Evolutionary conservation across 768 basidiomycete genomes (phyloP).

Genomic region (Boletus rufocinnamomeus): DNA sequence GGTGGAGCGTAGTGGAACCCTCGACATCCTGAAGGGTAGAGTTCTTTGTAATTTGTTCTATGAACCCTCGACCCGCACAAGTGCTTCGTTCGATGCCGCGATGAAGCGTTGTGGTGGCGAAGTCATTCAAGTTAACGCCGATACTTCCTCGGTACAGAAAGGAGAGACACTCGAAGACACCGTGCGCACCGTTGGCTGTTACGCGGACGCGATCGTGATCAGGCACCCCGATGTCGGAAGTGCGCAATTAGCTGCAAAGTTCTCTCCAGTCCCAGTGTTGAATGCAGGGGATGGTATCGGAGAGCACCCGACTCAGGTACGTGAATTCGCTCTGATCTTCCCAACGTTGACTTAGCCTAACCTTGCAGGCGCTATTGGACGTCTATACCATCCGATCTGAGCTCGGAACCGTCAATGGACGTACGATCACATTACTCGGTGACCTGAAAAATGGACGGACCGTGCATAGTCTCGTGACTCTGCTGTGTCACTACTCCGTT

Average conservation of each 20-base stretch:
- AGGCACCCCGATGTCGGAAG: constrained; percentile 94
- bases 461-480: constrained; percentile 91
- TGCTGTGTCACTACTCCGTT: constrained; percentile 90
- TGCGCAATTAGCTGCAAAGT: constrained; percentile 94
- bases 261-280: constrained; percentile 91
- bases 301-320: constrained; percentile 93
- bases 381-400: constrained; percentile 97
- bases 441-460: constrained; percentile 98
- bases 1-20: constrained; percentile 85
- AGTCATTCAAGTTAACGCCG: constrained; percentile 81
- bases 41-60: constrained; percentile 93
- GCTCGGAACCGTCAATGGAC: constrained; percentile 95
- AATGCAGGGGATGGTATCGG: constrained; percentile 98
- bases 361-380: constrained; percentile 70
- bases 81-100: constrained; percentile 94
- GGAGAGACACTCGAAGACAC: constrained; percentile 95
- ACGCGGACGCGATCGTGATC: constrained; percentile 91
- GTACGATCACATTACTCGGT: constrained; percentile 88
- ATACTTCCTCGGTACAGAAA: constrained; percentile 87
- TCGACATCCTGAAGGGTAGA: constrained; percentile 89
- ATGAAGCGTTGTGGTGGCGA: constrained; percentile 99
- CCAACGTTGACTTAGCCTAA: constrained; percentile 6
- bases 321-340: constrained; percentile 21
- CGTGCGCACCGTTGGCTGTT: constrained; percentile 90
- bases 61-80: constrained; percentile 95